phyloP scores from a whole-genome alignment of 305 asterid species.

The Caryopteris hybrid region DNA sequence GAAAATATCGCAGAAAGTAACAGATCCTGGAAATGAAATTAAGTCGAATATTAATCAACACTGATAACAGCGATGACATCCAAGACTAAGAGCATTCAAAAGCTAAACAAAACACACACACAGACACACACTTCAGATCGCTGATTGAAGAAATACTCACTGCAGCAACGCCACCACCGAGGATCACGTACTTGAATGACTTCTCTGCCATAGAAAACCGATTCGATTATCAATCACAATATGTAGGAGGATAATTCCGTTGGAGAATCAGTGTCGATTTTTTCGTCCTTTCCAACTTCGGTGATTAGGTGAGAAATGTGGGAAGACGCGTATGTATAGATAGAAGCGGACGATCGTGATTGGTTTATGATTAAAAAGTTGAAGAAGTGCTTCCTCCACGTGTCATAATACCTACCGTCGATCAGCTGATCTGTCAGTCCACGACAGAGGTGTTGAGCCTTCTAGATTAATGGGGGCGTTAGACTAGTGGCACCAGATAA shows the following conservation, averaged over 20 bases:
- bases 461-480: not conserved
- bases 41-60: not conserved
- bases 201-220: constrained; percentile 48
- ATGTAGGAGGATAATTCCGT: not conserved
- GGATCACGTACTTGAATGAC: constrained; percentile 71
- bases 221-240: constrained; percentile 8
- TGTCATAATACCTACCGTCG: constrained; percentile 28
- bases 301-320: constrained; percentile 22
- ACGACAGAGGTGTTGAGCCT: not conserved
- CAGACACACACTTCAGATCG: not conserved
- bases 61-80: not conserved
- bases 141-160: constrained; percentile 38
- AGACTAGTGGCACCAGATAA: not conserved
- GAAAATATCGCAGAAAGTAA: not conserved
- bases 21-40: not conserved
- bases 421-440: constrained; percentile 24
- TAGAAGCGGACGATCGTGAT: constrained; percentile 3
- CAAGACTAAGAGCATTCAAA: not conserved
- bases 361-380: constrained; percentile 12
- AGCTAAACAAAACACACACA: not conserved
- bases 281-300: not conserved
- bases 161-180: constrained; percentile 80
- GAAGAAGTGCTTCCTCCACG: constrained; percentile 23
- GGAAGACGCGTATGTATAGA: constrained; percentile 8
- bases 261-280: not conserved